These are phyloP conservation scores for Trypanosoma brucei DNA, from an alignment of 208 protist species.

Conservation along the genomic window DNA sequence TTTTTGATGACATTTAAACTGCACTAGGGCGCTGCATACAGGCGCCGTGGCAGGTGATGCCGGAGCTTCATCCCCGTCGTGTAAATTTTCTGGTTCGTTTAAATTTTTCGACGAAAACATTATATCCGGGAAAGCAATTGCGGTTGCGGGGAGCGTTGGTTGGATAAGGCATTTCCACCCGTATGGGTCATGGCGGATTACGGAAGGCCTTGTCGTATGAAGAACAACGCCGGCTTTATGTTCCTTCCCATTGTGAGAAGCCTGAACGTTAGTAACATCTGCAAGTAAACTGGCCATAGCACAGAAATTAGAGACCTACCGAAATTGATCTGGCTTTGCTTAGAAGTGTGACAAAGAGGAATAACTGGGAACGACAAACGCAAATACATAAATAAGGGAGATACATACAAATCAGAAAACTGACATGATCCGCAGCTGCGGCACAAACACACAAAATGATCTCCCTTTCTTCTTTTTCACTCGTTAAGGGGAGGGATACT, in stretches of 20 bases:
- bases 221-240: background rate
- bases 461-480: too few relatives aligned
- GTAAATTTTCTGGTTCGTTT: slow-evolving; percentile 30
- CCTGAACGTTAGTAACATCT: slow-evolving; percentile 74
- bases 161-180: slow-evolving; percentile 63
- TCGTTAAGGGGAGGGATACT: too few relatives aligned
- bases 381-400: too few relatives aligned
- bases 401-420: too few relatives aligned
- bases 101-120: slow-evolving; percentile 4
- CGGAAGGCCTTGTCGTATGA: background rate
- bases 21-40: slow-evolving; percentile 56
- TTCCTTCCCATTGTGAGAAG: slow-evolving; percentile 9
- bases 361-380: too few relatives aligned
- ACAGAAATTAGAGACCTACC: background rate
- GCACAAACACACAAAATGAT: too few relatives aligned
- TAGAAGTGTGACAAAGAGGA: too few relatives aligned
- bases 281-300: slow-evolving; percentile 20
- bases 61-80: slow-evolving; percentile 38
- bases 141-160: slow-evolving; percentile 8
- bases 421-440: too few relatives aligned
- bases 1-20: slow-evolving; percentile 87
- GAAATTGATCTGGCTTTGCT: background rate
- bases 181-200: slow-evolving; percentile 68
- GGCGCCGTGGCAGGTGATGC: slow-evolving; percentile 21
- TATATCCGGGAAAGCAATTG: slow-evolving; percentile 14